Evolutionary conservation across 2,329 filamentous ascomycete species (phyloP), one percentile per base, ranked within the genome.

Genomic region (Ramularia endophylla): DNA sequence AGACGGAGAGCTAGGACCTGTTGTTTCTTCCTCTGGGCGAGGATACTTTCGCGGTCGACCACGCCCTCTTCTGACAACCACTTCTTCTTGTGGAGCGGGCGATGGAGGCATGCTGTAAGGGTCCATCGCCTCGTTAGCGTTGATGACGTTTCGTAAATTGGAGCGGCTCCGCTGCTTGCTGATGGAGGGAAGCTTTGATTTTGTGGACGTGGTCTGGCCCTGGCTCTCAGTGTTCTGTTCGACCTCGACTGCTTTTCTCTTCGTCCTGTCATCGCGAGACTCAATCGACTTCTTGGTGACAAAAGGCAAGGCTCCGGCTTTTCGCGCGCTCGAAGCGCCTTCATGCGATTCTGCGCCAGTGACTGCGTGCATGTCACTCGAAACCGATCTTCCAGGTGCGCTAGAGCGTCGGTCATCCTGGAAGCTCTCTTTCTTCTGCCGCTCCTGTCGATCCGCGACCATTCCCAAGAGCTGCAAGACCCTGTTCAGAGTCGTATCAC

Each of bases 61-160:
- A 11, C 50, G 53, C 17, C 46, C 39, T 28, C 55, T 48, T 40
- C 50, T 55, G 12, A 37, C 17, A 18, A 36, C 38, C 19, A 13
- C 13, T 13, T 41, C 35, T 16, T 48, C 42, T 15, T 43, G 36
- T n/a, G 48, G 50, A 2, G 34, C 46, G 13, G 53, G 50, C 4
- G 56, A 57, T 5, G 44, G 41, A 20, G 48, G 51, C 13, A 56
- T 43, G 27, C 48, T 53, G 44, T 50, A 57, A 22, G 34, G 36
- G 31, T 58, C 51, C 15, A 32, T 16, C 25, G 41, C 20, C 13
- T 57, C 56, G 12, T 54, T 38, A 2, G 48, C 53, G 38, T 52
- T 57, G n/a, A 47, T 44, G 6, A 58, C 57, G 29, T 55, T 53
- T 3, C 57, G 55, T 17, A 59, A 30, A 11, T 44, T 48, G n/a